Evolutionary conservation across 306 rosid species (phyloP), one percentile per base, ranked within the genome.

Genomic region (Cicer arietinum): DNA sequence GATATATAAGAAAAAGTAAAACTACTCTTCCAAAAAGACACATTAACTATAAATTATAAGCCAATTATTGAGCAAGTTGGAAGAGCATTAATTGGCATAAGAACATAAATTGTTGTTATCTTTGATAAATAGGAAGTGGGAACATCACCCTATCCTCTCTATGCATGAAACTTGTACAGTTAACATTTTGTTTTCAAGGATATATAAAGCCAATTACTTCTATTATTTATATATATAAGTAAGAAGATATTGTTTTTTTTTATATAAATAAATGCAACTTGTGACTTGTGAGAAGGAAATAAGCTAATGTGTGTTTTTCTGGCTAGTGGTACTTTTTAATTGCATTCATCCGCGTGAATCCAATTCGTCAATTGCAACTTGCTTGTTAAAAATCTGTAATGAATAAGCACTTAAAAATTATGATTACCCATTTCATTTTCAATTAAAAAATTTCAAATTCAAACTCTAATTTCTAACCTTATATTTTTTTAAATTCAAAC

Each of bases 11-110:
- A 56, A 18, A 53, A 51, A 37, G 67, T 48, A 42, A 59, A 69
- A 67, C 43, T n/a, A 12, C 5, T 10, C 48, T 60, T 51, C 16
- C 16, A 46, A 63, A 46, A 43, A 7, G 69, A 66, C 17, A 30
- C 37, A 30, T 62, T 35, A 47, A 65, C 39, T 46, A 71, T 71
- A 73, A 12, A 77, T 52, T 72, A 73, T 51, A 51, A 35, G 57
- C 16, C 73, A 73, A 67, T 78, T 50, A 77, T 77, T 82, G 77
- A 60, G 74, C 50, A 58, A 73, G 75, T 77, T 76, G 76, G 51
- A 58, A 70, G 72, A 64, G 62, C 47, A 11, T 57, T 56, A 53
- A 52, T 10, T 56, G 46, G 74, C 51, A 58, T 66, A 44, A 40
- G 7, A 13, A 12, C 76, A 9, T 7, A 7, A 22, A 45, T 80